phyloP scores from a whole-genome alignment of 2,329 filamentous ascomycete genomes.

The Cladophialophora psammophila region DNA sequence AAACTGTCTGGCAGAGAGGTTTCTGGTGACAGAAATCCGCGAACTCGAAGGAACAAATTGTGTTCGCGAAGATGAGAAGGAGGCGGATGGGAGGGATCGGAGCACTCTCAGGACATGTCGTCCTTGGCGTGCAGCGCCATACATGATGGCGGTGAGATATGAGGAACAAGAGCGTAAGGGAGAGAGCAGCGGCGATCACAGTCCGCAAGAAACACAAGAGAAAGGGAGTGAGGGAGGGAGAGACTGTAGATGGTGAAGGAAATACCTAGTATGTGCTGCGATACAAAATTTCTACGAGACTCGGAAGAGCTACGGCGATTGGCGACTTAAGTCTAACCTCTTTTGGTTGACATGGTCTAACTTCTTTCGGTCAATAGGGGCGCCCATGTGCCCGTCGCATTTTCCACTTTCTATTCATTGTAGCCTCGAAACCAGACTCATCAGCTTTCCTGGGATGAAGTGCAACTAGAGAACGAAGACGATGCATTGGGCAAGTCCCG shows the following conservation, averaged over 20 bases:
- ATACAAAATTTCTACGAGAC: conserved; percentile 22
- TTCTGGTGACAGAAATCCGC: conserved; percentile 6
- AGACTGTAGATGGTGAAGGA: not conserved
- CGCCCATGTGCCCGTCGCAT: not conserved
- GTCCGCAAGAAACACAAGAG: not conserved
- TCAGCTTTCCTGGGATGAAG: too few species aligned
- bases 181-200: not conserved
- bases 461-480: too few species aligned
- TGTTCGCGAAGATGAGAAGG: conserved; percentile 19
- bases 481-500: too few species aligned
- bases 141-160: conserved; percentile 41
- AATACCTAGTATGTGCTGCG: not conserved
- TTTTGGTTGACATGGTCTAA: too few species aligned
- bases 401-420: too few species aligned
- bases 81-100: conserved; percentile 37
- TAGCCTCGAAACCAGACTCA: too few species aligned
- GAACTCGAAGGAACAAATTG: conserved; percentile 19
- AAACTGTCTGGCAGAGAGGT: conserved; percentile 22
- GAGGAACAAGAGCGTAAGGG: not conserved
- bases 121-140: conserved; percentile 34
- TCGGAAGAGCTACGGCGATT: conserved; percentile 12
- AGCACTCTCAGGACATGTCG: conserved; percentile 29
- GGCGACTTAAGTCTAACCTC: too few species aligned
- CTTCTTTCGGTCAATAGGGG: conserved; percentile 1
- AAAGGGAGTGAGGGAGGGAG: not conserved